A percentile compares a stretch with the other conserved stretches of the same genome.
Conservation (phyloP, 371 early-diverging fungal genomes). For the Mucor lusitanicus region DNA sequence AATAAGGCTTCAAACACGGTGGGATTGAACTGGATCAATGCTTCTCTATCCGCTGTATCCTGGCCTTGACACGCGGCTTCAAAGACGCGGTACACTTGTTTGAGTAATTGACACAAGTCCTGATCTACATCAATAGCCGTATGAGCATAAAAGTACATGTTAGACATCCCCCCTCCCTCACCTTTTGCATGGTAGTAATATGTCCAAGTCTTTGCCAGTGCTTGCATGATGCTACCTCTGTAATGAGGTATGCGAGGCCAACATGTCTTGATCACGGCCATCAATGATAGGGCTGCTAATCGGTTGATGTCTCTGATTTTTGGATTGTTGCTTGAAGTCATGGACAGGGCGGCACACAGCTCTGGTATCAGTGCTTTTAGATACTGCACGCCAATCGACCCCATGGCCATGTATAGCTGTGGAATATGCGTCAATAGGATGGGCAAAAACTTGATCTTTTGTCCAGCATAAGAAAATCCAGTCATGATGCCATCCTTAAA, state of each 20-base stretch:
- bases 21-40: constrained; percentile 15
- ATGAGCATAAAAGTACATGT: neutral
- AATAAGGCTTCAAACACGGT: constrained; percentile 13
- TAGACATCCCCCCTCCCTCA: neutral
- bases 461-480: constrained; percentile 27
- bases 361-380: constrained; percentile 31
- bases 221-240: constrained; percentile 22
- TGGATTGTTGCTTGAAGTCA: constrained; percentile 3
- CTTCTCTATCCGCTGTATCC: constrained; percentile 18
- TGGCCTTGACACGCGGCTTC: constrained; percentile 25
- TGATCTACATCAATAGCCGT: constrained; percentile 6
- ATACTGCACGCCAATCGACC: constrained; percentile 28
- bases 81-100: constrained; percentile 15
- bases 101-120: constrained; percentile 17
- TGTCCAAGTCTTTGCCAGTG: constrained; percentile 32
- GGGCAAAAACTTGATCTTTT: constrained; percentile 21
- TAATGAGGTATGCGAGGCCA: constrained; percentile 41
- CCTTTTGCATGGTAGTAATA: constrained; percentile 13
- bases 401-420: constrained; percentile 25
- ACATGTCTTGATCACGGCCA: constrained; percentile 24
- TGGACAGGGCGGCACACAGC: constrained; percentile 12
- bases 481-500: constrained; percentile 34
- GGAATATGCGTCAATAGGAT: constrained; percentile 23
- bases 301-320: constrained; percentile 15
- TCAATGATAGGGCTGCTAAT: constrained; percentile 18